Conservation (phyloP, 495 filamentous ascomycete genomes). For the Lichenothelia convexa region DNA sequence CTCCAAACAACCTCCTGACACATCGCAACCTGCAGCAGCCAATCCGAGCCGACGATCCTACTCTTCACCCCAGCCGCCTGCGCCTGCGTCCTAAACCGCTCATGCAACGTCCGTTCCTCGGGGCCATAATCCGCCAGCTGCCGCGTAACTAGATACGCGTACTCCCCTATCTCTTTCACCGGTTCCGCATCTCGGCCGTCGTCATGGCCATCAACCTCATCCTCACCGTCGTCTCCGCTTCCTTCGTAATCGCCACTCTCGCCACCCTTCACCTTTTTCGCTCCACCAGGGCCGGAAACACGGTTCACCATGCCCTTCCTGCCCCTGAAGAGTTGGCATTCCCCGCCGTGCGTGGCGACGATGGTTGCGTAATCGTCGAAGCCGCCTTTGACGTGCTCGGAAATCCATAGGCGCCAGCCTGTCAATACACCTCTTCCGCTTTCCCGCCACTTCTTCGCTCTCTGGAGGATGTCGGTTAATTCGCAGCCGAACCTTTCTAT, state of each 20-base stretch:
- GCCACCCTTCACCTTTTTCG: too few species aligned
- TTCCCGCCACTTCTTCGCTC: conserved; percentile 43
- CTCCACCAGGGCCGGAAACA: too few species aligned
- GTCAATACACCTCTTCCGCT: conserved; percentile 60
- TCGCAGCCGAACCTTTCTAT: conserved; percentile 53
- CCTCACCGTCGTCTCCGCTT: conserved; percentile 33
- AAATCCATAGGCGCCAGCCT: conserved; percentile 61
- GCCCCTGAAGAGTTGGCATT: conserved; percentile 59
- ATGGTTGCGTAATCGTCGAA: conserved; percentile 70
- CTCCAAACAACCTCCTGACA: conserved; percentile 52
- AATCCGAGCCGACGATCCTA: conserved; percentile 64
- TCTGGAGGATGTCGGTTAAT: conserved; percentile 40
- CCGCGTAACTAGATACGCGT: conserved; percentile 62
- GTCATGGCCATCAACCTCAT: conserved; percentile 35
- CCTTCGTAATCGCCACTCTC: conserved; percentile 11
- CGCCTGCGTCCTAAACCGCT: conserved; percentile 60
- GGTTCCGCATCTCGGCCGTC: conserved; percentile 11
- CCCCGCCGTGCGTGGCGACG: conserved; percentile 72
- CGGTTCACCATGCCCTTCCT: conserved; percentile 39
- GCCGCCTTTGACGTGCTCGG: conserved; percentile 56
- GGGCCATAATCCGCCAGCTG: too few species aligned
- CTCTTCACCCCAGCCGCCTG: conserved; percentile 49
- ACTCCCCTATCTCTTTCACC: too few species aligned
- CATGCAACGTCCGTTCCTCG: conserved; percentile 58
- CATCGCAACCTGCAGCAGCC: conserved; percentile 81